These are phyloP conservation scores for Datura wrightii DNA, from an alignment of 257 asterid genomes.

Conservation along the genomic window DNA sequence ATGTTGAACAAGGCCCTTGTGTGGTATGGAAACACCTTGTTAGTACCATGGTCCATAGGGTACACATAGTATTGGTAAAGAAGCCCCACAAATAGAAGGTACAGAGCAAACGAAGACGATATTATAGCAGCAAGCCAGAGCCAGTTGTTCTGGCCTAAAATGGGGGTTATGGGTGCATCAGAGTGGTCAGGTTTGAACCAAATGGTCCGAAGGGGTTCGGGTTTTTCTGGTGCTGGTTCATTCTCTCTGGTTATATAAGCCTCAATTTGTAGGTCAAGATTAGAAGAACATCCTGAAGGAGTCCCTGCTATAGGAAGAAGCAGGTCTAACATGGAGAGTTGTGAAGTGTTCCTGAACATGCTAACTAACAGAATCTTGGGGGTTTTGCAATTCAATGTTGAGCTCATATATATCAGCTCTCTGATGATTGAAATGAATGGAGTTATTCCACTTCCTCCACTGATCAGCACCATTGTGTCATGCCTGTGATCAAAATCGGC, in stretches of 20 bases:
- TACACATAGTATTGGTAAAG: conserved; percentile 70
- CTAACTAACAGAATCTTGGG: conserved; percentile 67
- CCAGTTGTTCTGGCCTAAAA: conserved; percentile 82
- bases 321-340: conserved; percentile 76
- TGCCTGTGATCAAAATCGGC: conserved; percentile 54
- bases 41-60: conserved; percentile 78
- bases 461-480: conserved; percentile 80
- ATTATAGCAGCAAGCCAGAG: conserved; percentile 90
- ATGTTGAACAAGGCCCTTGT: conserved; percentile 64
- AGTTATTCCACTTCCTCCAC: conserved; percentile 99
- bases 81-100: conserved; percentile 65
- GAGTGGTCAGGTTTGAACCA: conserved; percentile 63
- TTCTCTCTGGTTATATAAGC: conserved; percentile 83
- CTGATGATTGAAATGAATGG: conserved; percentile 85
- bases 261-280: conserved; percentile 73
- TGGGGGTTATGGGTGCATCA: conserved; percentile 68
- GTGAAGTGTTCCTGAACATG: conserved; percentile 73
- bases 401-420: conserved; percentile 62
- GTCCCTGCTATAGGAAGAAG: conserved; percentile 62
- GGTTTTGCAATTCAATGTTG: conserved; percentile 53
- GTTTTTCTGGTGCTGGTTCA: conserved; percentile 47
- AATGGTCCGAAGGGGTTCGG: conserved; percentile 47
- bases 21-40: conserved; percentile 60
- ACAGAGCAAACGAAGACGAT: conserved; percentile 73
- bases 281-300: conserved; percentile 43